Evolutionary conservation across 1,284 basidiomycete genomes (phyloP).

Genomic region (Boletellus deceptivus): DNA sequence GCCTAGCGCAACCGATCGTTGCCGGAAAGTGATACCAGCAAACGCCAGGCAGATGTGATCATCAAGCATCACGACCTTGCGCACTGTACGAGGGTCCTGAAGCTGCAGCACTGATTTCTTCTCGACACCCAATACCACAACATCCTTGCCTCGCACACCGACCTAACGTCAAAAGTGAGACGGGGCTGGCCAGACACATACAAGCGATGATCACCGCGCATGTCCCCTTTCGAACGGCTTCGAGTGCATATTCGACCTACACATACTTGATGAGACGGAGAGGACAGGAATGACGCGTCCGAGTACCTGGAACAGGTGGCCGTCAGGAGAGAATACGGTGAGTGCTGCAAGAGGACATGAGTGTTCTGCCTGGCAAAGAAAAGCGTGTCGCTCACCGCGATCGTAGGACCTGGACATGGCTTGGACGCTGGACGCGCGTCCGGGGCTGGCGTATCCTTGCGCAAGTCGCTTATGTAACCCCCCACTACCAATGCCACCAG

Average conservation of each 20-base stretch:
- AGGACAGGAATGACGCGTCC: constrained; percentile 20
- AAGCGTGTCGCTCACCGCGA: constrained; percentile 29
- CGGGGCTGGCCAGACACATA: not conserved
- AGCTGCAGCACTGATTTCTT: constrained; percentile 98
- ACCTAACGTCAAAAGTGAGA: constrained; percentile 54
- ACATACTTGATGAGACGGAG: constrained; percentile 22
- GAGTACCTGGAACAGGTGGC: constrained; percentile 85
- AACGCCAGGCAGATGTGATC: constrained; percentile 98
- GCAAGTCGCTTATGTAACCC: constrained; percentile 33
- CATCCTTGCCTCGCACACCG: constrained; percentile 92
- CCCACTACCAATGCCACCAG: not conserved
- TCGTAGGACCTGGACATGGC: constrained; percentile 36
- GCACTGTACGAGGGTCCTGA: constrained; percentile 95
- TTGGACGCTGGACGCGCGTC: constrained; percentile 52
- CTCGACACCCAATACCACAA: constrained; percentile 97
- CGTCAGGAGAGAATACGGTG: constrained; percentile 94
- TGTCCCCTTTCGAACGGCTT: constrained; percentile 96
- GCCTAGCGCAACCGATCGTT: constrained; percentile 5
- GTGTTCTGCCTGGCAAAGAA: not conserved
- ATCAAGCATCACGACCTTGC: constrained; percentile 98
- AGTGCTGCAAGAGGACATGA: constrained; percentile 55
- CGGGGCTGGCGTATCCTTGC: constrained; percentile 28
- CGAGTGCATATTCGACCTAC: constrained; percentile 97
- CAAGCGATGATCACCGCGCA: constrained; percentile 73
- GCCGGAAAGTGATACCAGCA: constrained; percentile 65